Conservation (phyloP, 108 stramenopile species). For the Pseudonitzschia delicatissima region DNA sequence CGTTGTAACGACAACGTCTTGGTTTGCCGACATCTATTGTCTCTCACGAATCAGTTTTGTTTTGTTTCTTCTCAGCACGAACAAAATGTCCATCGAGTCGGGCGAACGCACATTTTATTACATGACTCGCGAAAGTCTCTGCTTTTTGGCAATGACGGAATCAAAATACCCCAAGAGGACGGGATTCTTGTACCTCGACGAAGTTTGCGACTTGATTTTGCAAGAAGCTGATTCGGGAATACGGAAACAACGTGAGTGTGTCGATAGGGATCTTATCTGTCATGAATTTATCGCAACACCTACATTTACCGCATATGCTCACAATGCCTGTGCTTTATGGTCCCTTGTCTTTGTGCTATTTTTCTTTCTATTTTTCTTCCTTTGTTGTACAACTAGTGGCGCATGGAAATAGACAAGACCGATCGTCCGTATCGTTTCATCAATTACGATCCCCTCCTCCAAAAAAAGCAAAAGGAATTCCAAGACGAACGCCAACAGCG, state of each 20-base stretch:
- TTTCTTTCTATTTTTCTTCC: not conserved
- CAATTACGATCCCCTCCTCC: constrained; percentile 85
- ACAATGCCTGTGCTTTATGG: not conserved
- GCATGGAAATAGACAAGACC: constrained; percentile 67
- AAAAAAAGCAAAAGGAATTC: constrained; percentile 91
- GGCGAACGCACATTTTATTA: constrained; percentile 83
- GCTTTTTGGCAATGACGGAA: constrained; percentile 77
- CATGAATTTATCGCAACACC: not conserved
- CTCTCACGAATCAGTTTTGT: not conserved
- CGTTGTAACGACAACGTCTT: not conserved
- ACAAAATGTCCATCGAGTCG: constrained; percentile 74
- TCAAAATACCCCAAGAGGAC: constrained; percentile 93
- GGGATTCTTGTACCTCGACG: constrained; percentile 95
- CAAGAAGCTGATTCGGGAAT: constrained; percentile 77
- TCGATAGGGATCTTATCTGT: no score
- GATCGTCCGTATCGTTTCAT: constrained; percentile 94
- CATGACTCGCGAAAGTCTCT: constrained; percentile 72
- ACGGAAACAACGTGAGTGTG: constrained; percentile 65
- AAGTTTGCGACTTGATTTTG: constrained; percentile 82
- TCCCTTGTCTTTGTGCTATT: no score
- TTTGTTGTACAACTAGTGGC: constrained; percentile 41
- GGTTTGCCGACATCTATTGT: not conserved
- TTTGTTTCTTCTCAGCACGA: constrained; percentile 7
- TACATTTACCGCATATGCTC: not conserved
- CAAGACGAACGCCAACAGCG: constrained; percentile 75